Percentiles rank a stretch among this genome's conserved stretches.
phyloP scores from a whole-genome alignment of 1,284 basidiomycete genomes.

The Anthracocystis setariae region DNA sequence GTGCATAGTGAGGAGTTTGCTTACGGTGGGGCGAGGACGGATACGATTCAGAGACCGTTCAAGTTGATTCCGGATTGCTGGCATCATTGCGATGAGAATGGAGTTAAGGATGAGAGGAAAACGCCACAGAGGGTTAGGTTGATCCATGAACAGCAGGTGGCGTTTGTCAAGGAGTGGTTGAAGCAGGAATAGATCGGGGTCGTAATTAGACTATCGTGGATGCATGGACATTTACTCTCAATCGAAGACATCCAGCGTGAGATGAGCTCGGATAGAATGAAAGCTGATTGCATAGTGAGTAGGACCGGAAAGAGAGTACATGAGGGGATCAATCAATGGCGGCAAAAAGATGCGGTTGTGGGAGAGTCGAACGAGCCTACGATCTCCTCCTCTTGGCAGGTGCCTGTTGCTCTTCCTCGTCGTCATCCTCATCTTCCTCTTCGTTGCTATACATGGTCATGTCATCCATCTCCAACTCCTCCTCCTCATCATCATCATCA shows the following conservation, averaged over 20 bases:
- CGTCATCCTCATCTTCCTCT: constrained; percentile 33
- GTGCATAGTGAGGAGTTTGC: constrained; percentile 77
- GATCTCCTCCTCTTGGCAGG: constrained; percentile 39
- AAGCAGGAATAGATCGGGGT: constrained; percentile 69
- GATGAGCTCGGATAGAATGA: too few relatives aligned
- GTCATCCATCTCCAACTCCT: constrained; percentile 48
- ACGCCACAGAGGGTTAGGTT: constrained; percentile 83
- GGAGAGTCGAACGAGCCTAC: background rate
- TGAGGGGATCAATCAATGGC: background rate
- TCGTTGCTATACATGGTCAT: constrained; percentile 41
- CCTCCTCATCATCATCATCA: constrained; percentile 40
- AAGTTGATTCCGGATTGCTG: constrained; percentile 79
- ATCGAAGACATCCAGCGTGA: background rate
- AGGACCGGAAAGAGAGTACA: constrained; percentile 1
- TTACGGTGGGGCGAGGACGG: constrained; percentile 76
- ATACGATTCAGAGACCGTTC: constrained; percentile 81
- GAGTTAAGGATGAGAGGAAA: constrained; percentile 59
- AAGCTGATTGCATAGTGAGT: background rate
- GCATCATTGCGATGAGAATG: constrained; percentile 61
- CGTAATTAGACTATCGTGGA: background rate
- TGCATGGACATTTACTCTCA: background rate
- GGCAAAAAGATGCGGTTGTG: background rate
- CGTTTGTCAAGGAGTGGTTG: constrained; percentile 85
- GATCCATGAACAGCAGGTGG: constrained; percentile 83
- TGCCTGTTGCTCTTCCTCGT: constrained; percentile 35